These are phyloP conservation scores for Hypoxylon sp. DNA, from an alignment of 2,329 filamentous ascomycete genomes.

Conservation along the genomic window DNA sequence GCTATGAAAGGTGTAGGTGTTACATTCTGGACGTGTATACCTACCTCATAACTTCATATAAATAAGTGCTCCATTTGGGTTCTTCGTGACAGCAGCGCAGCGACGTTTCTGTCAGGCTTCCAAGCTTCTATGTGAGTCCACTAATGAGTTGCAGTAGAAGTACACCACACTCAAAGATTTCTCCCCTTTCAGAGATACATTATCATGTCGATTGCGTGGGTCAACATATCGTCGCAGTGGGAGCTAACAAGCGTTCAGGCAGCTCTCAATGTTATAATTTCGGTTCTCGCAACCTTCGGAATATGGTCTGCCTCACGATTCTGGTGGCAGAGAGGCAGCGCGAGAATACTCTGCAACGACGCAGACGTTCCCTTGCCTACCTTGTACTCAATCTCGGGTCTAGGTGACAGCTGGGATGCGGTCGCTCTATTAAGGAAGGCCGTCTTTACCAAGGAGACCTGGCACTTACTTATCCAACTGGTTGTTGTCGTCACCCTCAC, in stretches of 20 bases:
- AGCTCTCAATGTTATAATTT: neutral
- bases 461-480: neutral
- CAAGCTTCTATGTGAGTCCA: no score
- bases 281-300: neutral
- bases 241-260: neutral
- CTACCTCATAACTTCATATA: no score
- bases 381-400: neutral
- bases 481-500: neutral
- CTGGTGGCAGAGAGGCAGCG: neutral
- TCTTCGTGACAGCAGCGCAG: no score
- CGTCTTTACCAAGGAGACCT: neutral
- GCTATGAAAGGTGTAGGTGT: no score
- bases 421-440: neutral
- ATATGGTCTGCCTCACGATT: neutral
- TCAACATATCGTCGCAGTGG: neutral
- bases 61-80: no score
- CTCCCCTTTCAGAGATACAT: neutral
- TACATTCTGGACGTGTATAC: no score
- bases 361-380: neutral
- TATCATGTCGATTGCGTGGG: neutral
- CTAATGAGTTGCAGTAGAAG: no score
- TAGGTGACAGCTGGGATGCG: neutral
- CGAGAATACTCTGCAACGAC: neutral
- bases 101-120: no score
- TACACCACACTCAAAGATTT: neutral